Evolutionary conservation across 2,329 filamentous ascomycete species (phyloP).

Genomic region (Fusarium liriodendri): DNA sequence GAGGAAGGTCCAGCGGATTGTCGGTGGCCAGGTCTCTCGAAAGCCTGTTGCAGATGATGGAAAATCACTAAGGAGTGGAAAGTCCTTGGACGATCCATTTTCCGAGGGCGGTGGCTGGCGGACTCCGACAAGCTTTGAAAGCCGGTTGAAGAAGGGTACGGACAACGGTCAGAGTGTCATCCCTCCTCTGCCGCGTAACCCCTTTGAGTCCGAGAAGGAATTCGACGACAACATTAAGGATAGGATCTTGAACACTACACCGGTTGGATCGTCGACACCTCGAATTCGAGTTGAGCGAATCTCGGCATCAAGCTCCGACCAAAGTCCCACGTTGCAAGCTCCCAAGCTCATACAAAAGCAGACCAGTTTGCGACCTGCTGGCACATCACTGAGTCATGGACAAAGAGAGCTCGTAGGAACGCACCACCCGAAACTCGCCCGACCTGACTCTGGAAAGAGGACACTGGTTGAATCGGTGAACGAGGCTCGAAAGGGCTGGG

Average conservation of each 20-base stretch:
- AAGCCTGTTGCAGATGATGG: conserved; percentile 46
- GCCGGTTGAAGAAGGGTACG: conserved; percentile 27
- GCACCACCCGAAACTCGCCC: neutral
- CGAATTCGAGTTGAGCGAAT: conserved; percentile 40
- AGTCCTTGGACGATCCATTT: conserved; percentile 47
- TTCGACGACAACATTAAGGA: conserved; percentile 54
- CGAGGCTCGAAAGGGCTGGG: conserved; percentile 14
- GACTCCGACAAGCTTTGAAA: conserved; percentile 41
- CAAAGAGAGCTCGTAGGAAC: neutral
- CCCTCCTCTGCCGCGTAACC: conserved; percentile 22
- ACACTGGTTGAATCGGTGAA: conserved; percentile 15
- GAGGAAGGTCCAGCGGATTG: conserved; percentile 49
- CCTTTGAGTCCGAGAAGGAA: conserved; percentile 52
- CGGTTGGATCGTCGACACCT: conserved; percentile 54
- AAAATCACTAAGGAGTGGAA: conserved; percentile 42
- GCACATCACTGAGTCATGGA: neutral
- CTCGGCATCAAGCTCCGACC: conserved; percentile 25
- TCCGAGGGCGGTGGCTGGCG: conserved; percentile 33
- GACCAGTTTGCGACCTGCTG: neutral
- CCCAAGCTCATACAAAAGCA: conserved; percentile 10
- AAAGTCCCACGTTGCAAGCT: conserved; percentile 20
- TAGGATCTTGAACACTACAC: conserved; percentile 51
- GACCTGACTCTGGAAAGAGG: neutral
- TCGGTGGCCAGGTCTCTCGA: conserved; percentile 44
- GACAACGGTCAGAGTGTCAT: conserved; percentile 2